phyloP scores from a whole-genome alignment of 495 filamentous ascomycete genomes.

The Aspergillus mulundensis region DNA sequence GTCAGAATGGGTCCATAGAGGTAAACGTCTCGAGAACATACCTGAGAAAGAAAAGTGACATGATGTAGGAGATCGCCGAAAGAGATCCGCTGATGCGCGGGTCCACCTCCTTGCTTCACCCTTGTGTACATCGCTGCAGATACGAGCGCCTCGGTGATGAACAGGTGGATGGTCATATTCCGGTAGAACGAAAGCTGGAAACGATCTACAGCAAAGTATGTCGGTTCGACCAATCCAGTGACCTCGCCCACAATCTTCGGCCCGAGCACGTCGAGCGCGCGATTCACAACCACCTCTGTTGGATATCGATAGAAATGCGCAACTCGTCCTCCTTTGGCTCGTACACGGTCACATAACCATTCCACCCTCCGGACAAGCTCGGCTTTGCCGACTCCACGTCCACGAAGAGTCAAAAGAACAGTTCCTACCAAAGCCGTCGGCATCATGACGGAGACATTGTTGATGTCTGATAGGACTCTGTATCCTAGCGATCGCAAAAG shows the following conservation, averaged over 20 bases:
- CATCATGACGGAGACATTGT: conserved; percentile 95
- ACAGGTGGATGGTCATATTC: conserved; percentile 98
- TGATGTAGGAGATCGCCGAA: conserved; percentile 68
- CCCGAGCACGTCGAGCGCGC: conserved; percentile 86
- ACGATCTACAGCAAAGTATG: conserved; percentile 88
- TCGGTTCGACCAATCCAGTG: conserved; percentile 75
- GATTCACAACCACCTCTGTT: conserved; percentile 76
- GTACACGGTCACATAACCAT: conserved; percentile 83
- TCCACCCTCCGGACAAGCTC: conserved; percentile 85
- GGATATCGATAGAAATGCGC: conserved; percentile 84
- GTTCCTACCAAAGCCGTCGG: conserved; percentile 94
- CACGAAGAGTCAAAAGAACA: conserved; percentile 84
- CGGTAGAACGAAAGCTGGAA: conserved; percentile 97
- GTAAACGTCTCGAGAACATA: conserved; percentile 15
- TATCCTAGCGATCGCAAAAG: conserved; percentile 83
- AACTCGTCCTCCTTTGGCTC: conserved; percentile 80
- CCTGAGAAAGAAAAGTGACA: conserved; percentile 80
- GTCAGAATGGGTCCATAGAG: conserved; percentile 16
- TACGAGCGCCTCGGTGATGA: conserved; percentile 86
- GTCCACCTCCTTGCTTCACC: conserved; percentile 84
- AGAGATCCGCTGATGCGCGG: conserved; percentile 70
- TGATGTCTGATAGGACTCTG: conserved; percentile 88
- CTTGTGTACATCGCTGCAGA: conserved; percentile 84
- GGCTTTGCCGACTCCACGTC: conserved; percentile 81
- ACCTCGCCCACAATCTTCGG: conserved; percentile 79